Evolutionary conservation across 176 grass and related monocot species (phyloP), one percentile per base, ranked within the genome.

Genomic region (Raddia distichophylla): DNA sequence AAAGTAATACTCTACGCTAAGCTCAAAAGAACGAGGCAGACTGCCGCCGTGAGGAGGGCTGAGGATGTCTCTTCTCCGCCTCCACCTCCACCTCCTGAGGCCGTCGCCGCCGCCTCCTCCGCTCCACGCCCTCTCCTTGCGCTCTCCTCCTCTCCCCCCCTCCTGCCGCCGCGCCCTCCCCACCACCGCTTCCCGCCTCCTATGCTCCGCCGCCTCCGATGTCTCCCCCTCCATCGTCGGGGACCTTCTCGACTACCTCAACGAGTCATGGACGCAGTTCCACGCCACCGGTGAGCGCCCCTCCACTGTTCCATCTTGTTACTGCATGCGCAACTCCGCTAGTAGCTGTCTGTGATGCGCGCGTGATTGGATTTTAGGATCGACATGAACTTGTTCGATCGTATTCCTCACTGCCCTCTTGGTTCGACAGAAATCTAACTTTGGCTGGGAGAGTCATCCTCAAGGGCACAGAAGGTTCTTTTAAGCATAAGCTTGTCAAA

Each of bases 211-310:
- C 49, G 8, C 13, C 58, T 0, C 47, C 20, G 2, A 40, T 40
- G 37, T 63, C 51, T 67, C 78, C 44, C 78, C 80, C 13, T 97
- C 95, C 22, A 81, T 98, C 82, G 95, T 98, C 54, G 90, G 78
- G 34, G 92, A 82, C 86, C 85, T 98, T 37, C 89, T 98, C 70
- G 92, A 94, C 80, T 98, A 98, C 88, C 93, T 98, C 76, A 98
- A 98, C 85, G 92, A 98, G 74, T 94, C 95, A 0, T 98, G 95
- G 95, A 98, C 95, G 61, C 95, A 98, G 69, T 98, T 98, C 60
- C 95, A 98, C 80, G 95, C 95, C 81, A 98, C 95, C 6, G 92
- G 95, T 98, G 51, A 78, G 43, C 1, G 2, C 72, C 71, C 52
- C 7, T 19, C 3, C 46, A 12, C 69, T 74, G 48, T 75, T 87